Evolutionary conservation across 2,329 filamentous ascomycete genomes (phyloP), one percentile per base, ranked within the genome.

Genomic region (Paramyrothecium sp.): DNA sequence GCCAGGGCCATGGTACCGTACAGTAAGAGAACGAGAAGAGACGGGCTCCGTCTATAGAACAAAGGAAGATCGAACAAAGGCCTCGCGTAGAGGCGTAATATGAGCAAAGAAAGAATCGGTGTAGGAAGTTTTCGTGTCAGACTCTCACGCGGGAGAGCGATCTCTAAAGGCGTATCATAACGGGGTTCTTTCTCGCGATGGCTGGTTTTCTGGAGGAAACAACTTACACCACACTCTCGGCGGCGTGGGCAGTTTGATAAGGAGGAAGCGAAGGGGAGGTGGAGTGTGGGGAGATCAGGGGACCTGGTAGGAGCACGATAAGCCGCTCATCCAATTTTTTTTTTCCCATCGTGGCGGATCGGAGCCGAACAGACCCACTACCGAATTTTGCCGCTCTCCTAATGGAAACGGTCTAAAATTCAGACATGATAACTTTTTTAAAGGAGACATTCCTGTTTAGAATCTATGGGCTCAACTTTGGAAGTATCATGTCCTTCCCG

Each of bases 1-100:
- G 74, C 68, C 33, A 73, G 61, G 22, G 65, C 67, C 71, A 73
- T 74, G 21, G 44, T 60, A 44, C n/a, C n/a, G n/a, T n/a, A n/a
- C n/a, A 34, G 21, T 23, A 17, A 22, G 20, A 23, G 21, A 44
- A n/a, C 8, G 13, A 20, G 23, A n/a, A 53, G 51, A 13, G 7
- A 8, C 19, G n/a, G 53, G 19, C 12, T 11, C 23, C 16, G 12
- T 34, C 38, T 44, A 44, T 44, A 7, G 4, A 44, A 44, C 38
- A 44, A 44, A 44, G 13, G 13, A 19, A 19, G 13, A 44, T 16
- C 13, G 5, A 44, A 17, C 38, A 44, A 44, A 19, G 38, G n/a
- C n/a, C 38, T 16, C n/a, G 38, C 5, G n/a, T 4, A 30, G 22
- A 16, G 47, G 20, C 5, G 47, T 16, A 16, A 49, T 19, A 23